Evolutionary conservation across 306 rosid genomes (phyloP), one percentile per base, ranked within the genome.

Genomic region (Cicer chorassanicum): DNA sequence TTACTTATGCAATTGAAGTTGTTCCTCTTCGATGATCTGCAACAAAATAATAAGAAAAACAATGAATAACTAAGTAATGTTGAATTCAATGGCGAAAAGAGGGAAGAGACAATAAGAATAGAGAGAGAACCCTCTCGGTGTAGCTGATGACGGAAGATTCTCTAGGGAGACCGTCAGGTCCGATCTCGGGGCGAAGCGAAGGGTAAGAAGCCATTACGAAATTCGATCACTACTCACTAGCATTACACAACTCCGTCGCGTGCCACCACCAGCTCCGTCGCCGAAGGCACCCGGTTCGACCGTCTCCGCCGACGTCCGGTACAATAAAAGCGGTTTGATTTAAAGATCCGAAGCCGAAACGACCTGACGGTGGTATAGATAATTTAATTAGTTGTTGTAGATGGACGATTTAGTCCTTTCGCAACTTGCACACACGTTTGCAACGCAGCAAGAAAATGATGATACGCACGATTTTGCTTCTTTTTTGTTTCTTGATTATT

Each of bases 1-100:
- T 57, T 84, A 91, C 98, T 85, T 94, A 71, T 77, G 84, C 67
- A 94, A 84, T 81, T 87, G 94, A 86, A 83, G 88, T 68, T 90
- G 91, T 68, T 92, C 96, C 62, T 75, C 94, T 88, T 85, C 97
- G 74, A 91, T 91, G 74, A 88, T 74, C 98, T 91, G 93, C 82
- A 74, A 65, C 9, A 19, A 13, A 2, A 67, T 13, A 36, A 10
- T 39, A 70, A 40, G 11, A 74, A 48, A 49, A 73, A 34, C 19
- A 70, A 65, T 41, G 78, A 70, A 71, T 2, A 36, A 53, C 5
- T 7, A 39, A 76, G 64, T 4, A 55, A 53, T 19, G 16, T 65
- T 13, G 5, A 36, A 62, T 45, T 51, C 5, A 50, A 73, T 42
- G 24, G 40, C 19, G 45, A 62, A 18, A 53, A 16, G 16, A 68